Conservation (phyloP, 2,329 filamentous ascomycete species). For the Ophiostoma sp. region DNA sequence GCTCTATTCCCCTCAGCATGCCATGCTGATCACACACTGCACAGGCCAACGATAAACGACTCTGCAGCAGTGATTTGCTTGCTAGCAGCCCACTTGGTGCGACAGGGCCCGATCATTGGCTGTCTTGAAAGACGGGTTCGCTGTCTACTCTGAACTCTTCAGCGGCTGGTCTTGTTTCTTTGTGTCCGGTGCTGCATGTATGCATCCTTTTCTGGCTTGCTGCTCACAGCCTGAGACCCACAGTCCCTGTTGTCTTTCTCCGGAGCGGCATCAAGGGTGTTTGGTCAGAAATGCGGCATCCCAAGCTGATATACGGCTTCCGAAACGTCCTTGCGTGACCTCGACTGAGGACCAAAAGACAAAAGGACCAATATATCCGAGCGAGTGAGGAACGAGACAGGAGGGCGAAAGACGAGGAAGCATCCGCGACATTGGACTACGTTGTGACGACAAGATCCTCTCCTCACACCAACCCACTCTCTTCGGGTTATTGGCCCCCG, state of each 20-base stretch:
- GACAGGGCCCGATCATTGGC: background rate
- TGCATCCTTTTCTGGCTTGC: background rate
- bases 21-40: slow-evolving; percentile 6
- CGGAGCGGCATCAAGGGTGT: background rate
- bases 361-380: background rate
- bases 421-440: background rate
- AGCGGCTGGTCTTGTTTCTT: background rate
- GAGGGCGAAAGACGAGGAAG: background rate
- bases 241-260: background rate
- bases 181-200: background rate
- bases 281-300: background rate
- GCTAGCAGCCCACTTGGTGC: slow-evolving; percentile 4
- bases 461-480: background rate
- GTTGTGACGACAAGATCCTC: background rate
- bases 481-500: slow-evolving; percentile 9
- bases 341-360: background rate
- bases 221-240: background rate
- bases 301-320: background rate
- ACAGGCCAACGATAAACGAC: background rate
- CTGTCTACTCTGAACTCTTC: too few species aligned
- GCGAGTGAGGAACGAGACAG: background rate
- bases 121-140: background rate
- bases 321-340: background rate
- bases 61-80: background rate
- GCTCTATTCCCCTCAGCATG: background rate